These are phyloP conservation scores for Cyberlindnera veronae DNA, from an alignment of 805 yeast genomes.

Conservation along the genomic window DNA sequence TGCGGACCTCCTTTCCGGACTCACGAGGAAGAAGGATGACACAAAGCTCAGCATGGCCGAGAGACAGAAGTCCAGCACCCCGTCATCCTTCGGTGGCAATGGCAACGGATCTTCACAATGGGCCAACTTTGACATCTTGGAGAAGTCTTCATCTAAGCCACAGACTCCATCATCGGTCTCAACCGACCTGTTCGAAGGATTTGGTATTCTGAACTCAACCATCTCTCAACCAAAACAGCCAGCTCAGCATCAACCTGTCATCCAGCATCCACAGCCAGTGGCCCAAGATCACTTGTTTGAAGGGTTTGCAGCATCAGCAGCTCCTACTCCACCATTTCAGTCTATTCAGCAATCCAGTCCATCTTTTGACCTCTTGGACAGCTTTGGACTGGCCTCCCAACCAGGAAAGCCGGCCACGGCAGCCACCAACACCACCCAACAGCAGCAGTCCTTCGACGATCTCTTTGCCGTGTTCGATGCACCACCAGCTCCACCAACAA, in stretches of 20 bases:
- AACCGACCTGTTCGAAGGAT: conserved; percentile 25
- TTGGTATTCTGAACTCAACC: conserved; percentile 14
- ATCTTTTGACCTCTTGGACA: conserved; percentile 16
- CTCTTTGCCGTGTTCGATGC: conserved; percentile 32
- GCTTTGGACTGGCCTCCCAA: conserved; percentile 13
- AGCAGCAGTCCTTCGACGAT: conserved; percentile 24
- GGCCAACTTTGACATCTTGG: conserved; percentile 38
- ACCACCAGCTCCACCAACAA: conserved; percentile 19
- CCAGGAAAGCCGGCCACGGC: conserved; percentile 1
- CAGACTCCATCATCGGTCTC: neutral
- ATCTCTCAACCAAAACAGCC: neutral
- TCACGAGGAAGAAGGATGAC: conserved; percentile 24
- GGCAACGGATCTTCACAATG: conserved; percentile 21
- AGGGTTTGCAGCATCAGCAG: conserved; percentile 15
- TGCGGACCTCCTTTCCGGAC: conserved; percentile 25
- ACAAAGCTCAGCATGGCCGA: conserved; percentile 33
- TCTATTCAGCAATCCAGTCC: neutral
- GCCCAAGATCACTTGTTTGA: conserved; percentile 20
- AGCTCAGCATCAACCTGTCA: neutral
- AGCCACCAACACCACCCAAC: conserved; percentile 1
- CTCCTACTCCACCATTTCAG: conserved; percentile 3
- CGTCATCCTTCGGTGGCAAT: neutral
- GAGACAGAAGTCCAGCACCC: conserved; percentile 26
- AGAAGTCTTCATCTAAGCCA: conserved; percentile 7
- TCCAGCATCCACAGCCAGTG: conserved; percentile 3